Percentiles rank a stretch among this genome's conserved stretches.
phyloP scores from a whole-genome alignment of 1,284 basidiomycete species.

The Pseudomicrostroma phylloplanum region DNA sequence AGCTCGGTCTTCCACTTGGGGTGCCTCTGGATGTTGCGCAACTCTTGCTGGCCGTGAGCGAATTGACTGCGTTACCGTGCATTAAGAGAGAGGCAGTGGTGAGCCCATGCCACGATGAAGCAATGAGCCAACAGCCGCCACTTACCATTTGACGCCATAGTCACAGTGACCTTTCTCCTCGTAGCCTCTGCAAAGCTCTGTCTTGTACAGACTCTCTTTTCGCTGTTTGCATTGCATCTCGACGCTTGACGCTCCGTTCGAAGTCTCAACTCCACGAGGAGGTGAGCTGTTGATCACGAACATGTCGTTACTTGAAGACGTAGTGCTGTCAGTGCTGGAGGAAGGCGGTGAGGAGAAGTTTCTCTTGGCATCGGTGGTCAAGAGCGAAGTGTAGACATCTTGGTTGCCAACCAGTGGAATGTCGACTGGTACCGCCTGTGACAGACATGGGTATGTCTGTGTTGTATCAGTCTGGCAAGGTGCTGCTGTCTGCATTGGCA shows the following conservation, averaged over 20 bases:
- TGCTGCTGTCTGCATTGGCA: too few species aligned
- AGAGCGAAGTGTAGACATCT: too few species aligned
- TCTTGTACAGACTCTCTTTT: slow-evolving; percentile 82
- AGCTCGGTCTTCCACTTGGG: slow-evolving; percentile 85
- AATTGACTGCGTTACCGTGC: slow-evolving; percentile 26
- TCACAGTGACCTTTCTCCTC: slow-evolving; percentile 84
- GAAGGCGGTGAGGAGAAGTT: too few species aligned
- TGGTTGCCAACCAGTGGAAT: too few species aligned
- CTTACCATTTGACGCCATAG: slow-evolving; percentile 79
- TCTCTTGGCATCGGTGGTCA: too few species aligned
- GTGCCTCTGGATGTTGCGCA: slow-evolving; percentile 71
- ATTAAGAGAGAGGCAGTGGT: background rate
- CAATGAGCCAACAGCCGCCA: slow-evolving; percentile 52
- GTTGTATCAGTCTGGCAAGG: too few species aligned
- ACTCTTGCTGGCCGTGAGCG: slow-evolving; percentile 75
- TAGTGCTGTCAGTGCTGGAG: too few species aligned
- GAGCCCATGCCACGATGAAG: background rate
- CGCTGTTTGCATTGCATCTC: slow-evolving; percentile 63
- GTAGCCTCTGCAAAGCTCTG: slow-evolving; percentile 83
- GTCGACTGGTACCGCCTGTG: too few species aligned
- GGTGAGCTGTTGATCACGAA: too few species aligned
- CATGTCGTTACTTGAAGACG: too few species aligned
- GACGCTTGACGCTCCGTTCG: background rate
- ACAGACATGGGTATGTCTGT: too few species aligned
- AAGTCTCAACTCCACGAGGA: too few species aligned